Percentiles rank a stretch among this genome's conserved stretches.
Evolutionary conservation across 768 basidiomycete genomes (phyloP).

Genomic region (Trametes gibbosa): DNA sequence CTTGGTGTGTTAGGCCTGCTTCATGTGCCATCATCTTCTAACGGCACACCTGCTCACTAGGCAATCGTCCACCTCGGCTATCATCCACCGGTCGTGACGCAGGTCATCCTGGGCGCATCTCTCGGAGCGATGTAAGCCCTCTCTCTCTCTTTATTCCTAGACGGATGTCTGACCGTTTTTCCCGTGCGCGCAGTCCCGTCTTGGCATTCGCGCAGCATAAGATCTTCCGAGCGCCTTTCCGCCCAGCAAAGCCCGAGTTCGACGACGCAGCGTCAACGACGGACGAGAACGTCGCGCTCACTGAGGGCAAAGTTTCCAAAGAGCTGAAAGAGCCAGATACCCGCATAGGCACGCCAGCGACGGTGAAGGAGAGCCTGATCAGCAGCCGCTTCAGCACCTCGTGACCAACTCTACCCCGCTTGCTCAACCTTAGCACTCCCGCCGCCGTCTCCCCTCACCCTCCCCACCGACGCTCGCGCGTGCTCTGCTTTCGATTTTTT

Average conservation of each 20-base stretch:
- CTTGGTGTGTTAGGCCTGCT: conserved; percentile 37
- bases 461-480: not conserved
- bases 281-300: conserved; percentile 1
- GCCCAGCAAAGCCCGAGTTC: conserved; percentile 16
- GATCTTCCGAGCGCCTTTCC: conserved; percentile 50
- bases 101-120: conserved; percentile 52
- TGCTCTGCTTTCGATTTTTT: not conserved
- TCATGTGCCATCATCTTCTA: not conserved
- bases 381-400: conserved; percentile 14
- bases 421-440: not conserved
- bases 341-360: not conserved
- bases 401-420: not conserved
- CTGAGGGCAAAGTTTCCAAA: not conserved
- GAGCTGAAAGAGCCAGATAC: not conserved
- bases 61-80: conserved; percentile 49
- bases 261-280: not conserved
- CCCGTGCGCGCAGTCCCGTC: conserved; percentile 38
- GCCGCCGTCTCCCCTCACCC: not conserved
- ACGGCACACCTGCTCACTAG: conserved; percentile 28
- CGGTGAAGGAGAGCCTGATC: conserved; percentile 1
- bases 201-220: conserved; percentile 54
- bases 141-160: not conserved
- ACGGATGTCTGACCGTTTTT: not conserved
- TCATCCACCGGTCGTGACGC: conserved; percentile 46
- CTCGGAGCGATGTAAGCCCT: conserved; percentile 53